Percentiles rank a stretch among this genome's conserved stretches.
phyloP scores from a whole-genome alignment of 1,284 basidiomycete genomes.

The Wolfiporia cocos region DNA sequence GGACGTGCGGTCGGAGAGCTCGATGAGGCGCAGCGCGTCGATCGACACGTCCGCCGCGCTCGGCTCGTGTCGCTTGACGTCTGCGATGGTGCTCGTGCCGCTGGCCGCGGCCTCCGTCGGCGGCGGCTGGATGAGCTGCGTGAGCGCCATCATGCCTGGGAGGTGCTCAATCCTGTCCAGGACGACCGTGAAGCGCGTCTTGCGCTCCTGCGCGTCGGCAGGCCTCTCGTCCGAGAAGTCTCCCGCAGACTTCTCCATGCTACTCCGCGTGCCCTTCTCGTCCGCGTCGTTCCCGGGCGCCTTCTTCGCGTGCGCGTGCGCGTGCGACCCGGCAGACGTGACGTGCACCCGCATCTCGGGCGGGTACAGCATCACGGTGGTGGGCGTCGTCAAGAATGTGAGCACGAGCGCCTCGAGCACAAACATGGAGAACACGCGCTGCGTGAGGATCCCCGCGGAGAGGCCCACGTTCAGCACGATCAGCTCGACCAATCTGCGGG shows the following conservation, averaged over 20 bases:
- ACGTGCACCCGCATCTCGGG: slow-evolving; percentile 49
- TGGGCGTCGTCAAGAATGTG: slow-evolving; percentile 87
- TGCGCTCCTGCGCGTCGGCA: slow-evolving; percentile 28
- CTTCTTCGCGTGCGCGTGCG: slow-evolving; percentile 26
- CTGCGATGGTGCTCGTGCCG: background rate
- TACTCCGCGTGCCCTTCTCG: slow-evolving; percentile 5
- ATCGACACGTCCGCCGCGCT: slow-evolving; percentile 17
- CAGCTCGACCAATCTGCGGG: slow-evolving; percentile 39
- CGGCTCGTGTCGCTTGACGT: slow-evolving; percentile 1
- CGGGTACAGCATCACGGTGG: slow-evolving; percentile 77
- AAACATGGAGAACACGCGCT: slow-evolving; percentile 83
- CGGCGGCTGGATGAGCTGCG: slow-evolving; percentile 54
- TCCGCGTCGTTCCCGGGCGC: slow-evolving; percentile 25
- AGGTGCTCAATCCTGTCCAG: slow-evolving; percentile 91
- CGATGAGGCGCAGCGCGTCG: slow-evolving; percentile 56
- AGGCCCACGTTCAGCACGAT: slow-evolving; percentile 73
- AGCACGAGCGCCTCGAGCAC: slow-evolving; percentile 83
- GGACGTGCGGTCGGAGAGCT: slow-evolving; percentile 65
- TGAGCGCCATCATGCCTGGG: slow-evolving; percentile 65
- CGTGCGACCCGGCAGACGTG: slow-evolving; percentile 37
- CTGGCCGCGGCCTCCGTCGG: slow-evolving; percentile 14
- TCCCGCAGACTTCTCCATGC: slow-evolving; percentile 2
- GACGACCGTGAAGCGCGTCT: slow-evolving; percentile 71
- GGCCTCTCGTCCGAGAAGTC: slow-evolving; percentile 1
- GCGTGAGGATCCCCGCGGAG: slow-evolving; percentile 58